Evolutionary conservation across 495 filamentous ascomycete genomes (phyloP).

Genomic region (Hypoxylon fuscum): DNA sequence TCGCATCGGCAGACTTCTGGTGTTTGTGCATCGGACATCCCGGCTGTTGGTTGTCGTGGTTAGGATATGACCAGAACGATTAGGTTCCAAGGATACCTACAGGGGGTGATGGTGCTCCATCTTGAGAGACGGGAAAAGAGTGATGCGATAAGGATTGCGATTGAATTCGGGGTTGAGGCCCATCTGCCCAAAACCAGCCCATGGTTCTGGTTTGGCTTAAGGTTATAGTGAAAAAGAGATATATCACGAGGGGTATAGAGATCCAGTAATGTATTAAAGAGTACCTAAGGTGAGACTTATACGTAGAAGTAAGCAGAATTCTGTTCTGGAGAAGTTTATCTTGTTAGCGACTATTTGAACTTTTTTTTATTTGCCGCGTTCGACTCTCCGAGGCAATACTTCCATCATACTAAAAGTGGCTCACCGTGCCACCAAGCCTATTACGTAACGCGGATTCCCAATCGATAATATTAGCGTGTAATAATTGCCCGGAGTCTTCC

Average conservation of each 20-base stretch:
- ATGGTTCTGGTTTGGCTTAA: constrained; percentile 56
- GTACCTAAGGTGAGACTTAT: not conserved
- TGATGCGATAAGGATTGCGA: constrained; percentile 39
- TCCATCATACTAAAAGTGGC: not conserved
- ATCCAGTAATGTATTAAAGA: no score
- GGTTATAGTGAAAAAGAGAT: no score
- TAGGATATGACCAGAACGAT: constrained; percentile 29
- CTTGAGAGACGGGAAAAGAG: constrained; percentile 29
- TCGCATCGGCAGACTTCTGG: constrained; percentile 55
- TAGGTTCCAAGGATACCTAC: constrained; percentile 62
- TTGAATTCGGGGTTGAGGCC: constrained; percentile 53
- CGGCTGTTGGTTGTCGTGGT: constrained; percentile 64
- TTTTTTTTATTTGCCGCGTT: constrained; percentile 35
- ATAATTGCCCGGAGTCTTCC: not conserved
- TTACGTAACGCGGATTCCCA: constrained; percentile 11
- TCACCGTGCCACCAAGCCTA: no score
- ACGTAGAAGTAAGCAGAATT: not conserved
- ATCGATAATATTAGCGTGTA: not conserved
- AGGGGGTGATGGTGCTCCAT: constrained; percentile 65
- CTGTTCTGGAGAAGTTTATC: constrained; percentile 12
- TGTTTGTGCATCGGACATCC: constrained; percentile 89
- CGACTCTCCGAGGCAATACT: no score
- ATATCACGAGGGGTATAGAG: no score
- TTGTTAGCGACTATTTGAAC: constrained; percentile 4
- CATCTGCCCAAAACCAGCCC: constrained; percentile 99